These are phyloP conservation scores for Euphorbia tirucalli DNA, from an alignment of 345 rosid species.

Conservation along the genomic window DNA sequence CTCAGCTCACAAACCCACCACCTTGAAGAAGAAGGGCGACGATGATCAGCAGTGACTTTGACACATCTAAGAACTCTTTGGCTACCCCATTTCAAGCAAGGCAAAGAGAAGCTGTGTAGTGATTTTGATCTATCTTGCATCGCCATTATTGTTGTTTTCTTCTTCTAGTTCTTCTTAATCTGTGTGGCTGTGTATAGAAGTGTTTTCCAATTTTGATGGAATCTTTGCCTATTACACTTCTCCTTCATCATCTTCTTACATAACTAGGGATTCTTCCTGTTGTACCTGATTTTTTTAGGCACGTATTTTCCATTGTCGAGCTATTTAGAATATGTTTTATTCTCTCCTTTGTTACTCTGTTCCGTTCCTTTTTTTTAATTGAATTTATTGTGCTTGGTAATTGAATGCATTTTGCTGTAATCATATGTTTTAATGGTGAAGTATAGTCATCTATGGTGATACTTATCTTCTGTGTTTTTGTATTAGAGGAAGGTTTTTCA, in stretches of 20 bases:
- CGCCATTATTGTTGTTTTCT: conserved; percentile 2
- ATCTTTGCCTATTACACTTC: not conserved
- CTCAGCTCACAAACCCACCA: too few species aligned
- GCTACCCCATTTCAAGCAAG: conserved; percentile 53
- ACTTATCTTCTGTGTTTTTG: not conserved
- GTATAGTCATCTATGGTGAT: not conserved
- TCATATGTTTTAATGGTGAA: not conserved
- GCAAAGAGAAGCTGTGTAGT: conserved; percentile 59
- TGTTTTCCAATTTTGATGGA: too few species aligned
- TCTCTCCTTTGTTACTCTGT: not conserved
- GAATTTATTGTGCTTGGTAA: not conserved
- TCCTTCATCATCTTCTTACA: not conserved
- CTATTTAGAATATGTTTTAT: not conserved
- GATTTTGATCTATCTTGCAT: conserved; percentile 45
- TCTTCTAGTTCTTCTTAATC: too few species aligned
- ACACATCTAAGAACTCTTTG: conserved; percentile 50
- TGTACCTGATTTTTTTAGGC: too few species aligned
- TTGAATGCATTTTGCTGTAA: not conserved
- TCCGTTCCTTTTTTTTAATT: too few species aligned
- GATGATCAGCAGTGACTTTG: conserved; percentile 28
- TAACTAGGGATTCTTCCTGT: conserved; percentile 6
- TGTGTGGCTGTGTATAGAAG: not conserved
- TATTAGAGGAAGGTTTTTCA: not conserved
- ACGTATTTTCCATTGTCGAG: not conserved
- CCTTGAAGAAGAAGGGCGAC: conserved; percentile 1